A percentile compares a stretch with the other conserved stretches of the same genome.
These are phyloP conservation scores for Dryas octopetala DNA, from an alignment of 306 rosid species.

Conservation along the genomic window DNA sequence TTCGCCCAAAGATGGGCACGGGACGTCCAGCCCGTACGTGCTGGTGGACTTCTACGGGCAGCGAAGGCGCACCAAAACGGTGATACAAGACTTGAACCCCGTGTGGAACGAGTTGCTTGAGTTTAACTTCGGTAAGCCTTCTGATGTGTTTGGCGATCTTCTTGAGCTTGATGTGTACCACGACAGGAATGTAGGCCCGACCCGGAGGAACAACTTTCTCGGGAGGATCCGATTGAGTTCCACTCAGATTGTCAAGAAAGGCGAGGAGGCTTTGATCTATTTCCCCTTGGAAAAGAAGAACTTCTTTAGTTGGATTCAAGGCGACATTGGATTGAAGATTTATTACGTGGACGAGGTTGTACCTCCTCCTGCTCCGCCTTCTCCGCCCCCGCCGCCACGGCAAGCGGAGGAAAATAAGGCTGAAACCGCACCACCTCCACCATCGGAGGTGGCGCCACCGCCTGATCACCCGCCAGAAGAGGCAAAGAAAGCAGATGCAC, in stretches of 20 bases:
- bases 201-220: constrained; percentile 56
- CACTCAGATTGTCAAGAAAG: constrained; percentile 67
- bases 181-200: constrained; percentile 56
- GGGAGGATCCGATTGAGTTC: constrained; percentile 65
- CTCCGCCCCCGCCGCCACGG: constrained; percentile 11
- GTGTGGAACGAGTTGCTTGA: constrained; percentile 70
- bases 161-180: constrained; percentile 70
- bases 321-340: constrained; percentile 75
- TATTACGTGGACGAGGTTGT: constrained; percentile 45
- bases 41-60: constrained; percentile 69
- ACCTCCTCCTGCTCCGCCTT: constrained; percentile 16
- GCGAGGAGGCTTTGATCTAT: constrained; percentile 82
- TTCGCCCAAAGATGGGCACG: constrained; percentile 69
- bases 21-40: constrained; percentile 77
- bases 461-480: neutral
- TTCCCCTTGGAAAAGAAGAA: constrained; percentile 59
- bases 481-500: neutral
- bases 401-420: constrained; percentile 27
- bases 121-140: constrained; percentile 54
- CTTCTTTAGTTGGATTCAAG: constrained; percentile 52
- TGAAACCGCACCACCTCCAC: neutral
- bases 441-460: neutral
- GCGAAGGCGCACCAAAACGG: constrained; percentile 51
- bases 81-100: constrained; percentile 58
- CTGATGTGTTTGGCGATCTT: constrained; percentile 56